phyloP scores from a whole-genome alignment of 176 grass and related monocot species.

The Guadua angustifolia region DNA sequence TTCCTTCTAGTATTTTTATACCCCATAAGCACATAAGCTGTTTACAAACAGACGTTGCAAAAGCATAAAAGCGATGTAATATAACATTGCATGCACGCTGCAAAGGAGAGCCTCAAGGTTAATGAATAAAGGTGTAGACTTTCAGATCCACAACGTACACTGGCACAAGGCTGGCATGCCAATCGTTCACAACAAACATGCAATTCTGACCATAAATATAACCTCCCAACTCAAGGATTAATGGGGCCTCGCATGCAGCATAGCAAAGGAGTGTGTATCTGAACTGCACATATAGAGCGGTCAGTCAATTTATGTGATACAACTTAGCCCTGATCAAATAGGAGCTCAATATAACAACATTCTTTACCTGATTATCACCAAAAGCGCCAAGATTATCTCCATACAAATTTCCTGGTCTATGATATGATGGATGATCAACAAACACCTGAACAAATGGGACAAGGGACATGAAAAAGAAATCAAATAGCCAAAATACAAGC shows the following conservation, averaged over 20 bases:
- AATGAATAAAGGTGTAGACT: constrained; percentile 15
- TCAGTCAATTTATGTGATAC: constrained; percentile 6
- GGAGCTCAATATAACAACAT: constrained; percentile 8
- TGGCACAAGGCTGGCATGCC: constrained; percentile 97
- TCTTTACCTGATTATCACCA: constrained; percentile 90
- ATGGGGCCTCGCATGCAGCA: constrained; percentile 93
- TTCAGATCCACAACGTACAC: constrained; percentile 63
- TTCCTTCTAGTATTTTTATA: background rate
- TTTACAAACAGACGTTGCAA: background rate
- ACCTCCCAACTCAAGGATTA: constrained; percentile 92
- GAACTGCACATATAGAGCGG: constrained; percentile 70
- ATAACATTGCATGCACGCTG: constrained; percentile 13
- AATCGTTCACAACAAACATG: constrained; percentile 96
- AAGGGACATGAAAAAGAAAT: constrained; percentile 22
- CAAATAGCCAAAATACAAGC: background rate
- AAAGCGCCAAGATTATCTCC: constrained; percentile 85
- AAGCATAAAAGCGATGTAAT: constrained; percentile 7
- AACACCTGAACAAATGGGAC: constrained; percentile 66
- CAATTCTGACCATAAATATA: constrained; percentile 86
- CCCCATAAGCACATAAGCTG: background rate
- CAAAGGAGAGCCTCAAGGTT: constrained; percentile 23
- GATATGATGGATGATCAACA: constrained; percentile 85
- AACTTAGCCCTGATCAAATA: constrained; percentile 12
- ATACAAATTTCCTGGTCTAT: constrained; percentile 90
- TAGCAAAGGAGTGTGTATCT: constrained; percentile 84